Conservation (phyloP, 169 alveolate species). For the Theileria equi region DNA sequence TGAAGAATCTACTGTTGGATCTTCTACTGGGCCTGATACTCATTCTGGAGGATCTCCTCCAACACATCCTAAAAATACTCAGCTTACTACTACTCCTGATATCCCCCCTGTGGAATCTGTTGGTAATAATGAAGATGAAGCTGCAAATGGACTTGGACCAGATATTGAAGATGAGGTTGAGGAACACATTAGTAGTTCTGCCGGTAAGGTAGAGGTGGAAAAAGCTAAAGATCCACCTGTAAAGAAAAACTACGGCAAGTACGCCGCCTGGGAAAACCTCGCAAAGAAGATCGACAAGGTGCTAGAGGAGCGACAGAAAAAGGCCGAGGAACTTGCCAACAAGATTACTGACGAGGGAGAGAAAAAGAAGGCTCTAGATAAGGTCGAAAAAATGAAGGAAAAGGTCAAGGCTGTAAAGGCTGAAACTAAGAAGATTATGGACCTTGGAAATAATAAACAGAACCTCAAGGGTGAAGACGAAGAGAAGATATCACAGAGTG, state of each 20-base stretch:
- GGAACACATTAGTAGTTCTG: too few relatives aligned
- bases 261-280: slow-evolving; percentile 17
- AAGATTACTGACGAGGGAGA: neutral
- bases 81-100: too few relatives aligned
- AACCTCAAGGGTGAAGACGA: neutral
- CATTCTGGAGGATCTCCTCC: too few relatives aligned
- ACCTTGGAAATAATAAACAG: neutral
- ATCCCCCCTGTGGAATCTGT: too few relatives aligned
- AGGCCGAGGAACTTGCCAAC: neutral
- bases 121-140: too few relatives aligned
- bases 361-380: neutral
- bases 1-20: too few relatives aligned
- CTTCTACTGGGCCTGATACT: too few relatives aligned
- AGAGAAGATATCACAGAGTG: neutral
- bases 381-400: slow-evolving; percentile 2
- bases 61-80: too few relatives aligned
- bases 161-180: too few relatives aligned
- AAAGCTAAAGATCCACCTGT: neutral
- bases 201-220: slow-evolving; percentile 6
- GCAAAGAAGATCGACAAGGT: slow-evolving; percentile 18
- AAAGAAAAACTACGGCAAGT: neutral
- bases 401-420: neutral
- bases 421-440: slow-evolving; percentile 1
- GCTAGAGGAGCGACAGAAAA: neutral
- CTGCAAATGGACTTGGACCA: too few relatives aligned